Base-by-base conservation (phyloP, 2,329 filamentous ascomycete genomes). In the Sphaceloma murrayae region DNA sequence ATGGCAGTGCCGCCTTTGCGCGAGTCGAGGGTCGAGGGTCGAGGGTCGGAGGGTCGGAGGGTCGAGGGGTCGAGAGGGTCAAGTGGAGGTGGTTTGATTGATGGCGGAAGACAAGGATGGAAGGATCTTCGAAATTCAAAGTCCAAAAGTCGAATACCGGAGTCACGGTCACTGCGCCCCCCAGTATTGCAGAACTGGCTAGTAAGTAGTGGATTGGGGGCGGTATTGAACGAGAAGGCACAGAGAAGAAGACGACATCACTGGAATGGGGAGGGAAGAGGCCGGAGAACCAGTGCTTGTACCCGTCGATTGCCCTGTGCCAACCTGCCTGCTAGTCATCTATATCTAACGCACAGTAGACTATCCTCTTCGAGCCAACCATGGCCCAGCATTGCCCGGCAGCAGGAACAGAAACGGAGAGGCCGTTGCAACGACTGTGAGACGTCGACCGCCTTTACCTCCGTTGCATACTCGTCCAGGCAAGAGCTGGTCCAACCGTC, bases 321-420 rank as follows among this genome's bases (percentile, higher is more conserved):
- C 22, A 40, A 40, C 36, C 36, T 40, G 36, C 36, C 30, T 22
- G 36, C 36, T 40, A 26, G 36, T 40, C 36, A 29, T 30, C 36
- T 40, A 40, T 40, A 40, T 40, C 36, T 40, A 40, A 40, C 36
- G 36, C 36, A 24, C 36, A 40, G 36, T 30, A 40, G 36, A 40
- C 36, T 40, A 40, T 40, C 24, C 14, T 5, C 5, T 7, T 14
- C 13, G 4, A 22, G 14, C 36, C 36, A 40, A 29, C 30, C 11
- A 29, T 16, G 2, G 3, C 5, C 24, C 16, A 8, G 22, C 10
- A 7, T 27, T 10, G 24, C 36, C 36, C 36, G 36, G 36, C 36
- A 40, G 36, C 36, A 13, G 18, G 36, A 40, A 40, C 36, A 40
- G 36, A 40, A 40, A 40, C 36, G 36, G 36, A 40, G 36, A 40